phyloP scores from a whole-genome alignment of 2,329 filamentous ascomycete genomes.

The Fusarium temperatum region DNA sequence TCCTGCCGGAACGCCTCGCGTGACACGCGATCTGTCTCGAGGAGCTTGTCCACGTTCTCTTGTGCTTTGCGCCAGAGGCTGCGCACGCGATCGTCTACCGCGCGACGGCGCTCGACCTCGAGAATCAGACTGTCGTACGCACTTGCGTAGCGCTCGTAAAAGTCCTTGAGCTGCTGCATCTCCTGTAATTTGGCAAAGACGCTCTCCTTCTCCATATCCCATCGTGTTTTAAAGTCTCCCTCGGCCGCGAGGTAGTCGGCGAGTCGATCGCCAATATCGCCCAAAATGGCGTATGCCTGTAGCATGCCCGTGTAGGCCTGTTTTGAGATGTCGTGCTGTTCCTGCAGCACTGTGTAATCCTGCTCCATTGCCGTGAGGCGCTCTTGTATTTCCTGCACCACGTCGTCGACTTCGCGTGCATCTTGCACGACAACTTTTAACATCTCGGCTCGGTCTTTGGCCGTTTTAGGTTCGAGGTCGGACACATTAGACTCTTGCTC shows the following conservation, averaged over 20 bases:
- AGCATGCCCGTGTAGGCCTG: constrained; percentile 66
- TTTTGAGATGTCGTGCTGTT: constrained; percentile 63
- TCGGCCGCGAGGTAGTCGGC: constrained; percentile 72
- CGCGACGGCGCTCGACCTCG: constrained; percentile 80
- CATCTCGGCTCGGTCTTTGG: constrained; percentile 83
- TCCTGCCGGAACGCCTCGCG: constrained; percentile 83
- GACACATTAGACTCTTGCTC: constrained; percentile 62
- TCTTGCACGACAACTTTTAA: constrained; percentile 81
- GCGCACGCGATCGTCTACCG: constrained; percentile 77
- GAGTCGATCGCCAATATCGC: constrained; percentile 72
- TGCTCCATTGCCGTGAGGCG: constrained; percentile 80
- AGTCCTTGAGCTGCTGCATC: constrained; percentile 78
- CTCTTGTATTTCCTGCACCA: constrained; percentile 76
- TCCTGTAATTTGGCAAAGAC: constrained; percentile 77
- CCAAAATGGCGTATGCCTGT: constrained; percentile 71
- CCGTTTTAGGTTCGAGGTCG: constrained; percentile 74
- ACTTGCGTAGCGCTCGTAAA: constrained; percentile 86
- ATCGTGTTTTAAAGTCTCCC: constrained; percentile 70
- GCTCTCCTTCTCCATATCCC: constrained; percentile 77
- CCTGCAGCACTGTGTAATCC: constrained; percentile 69
- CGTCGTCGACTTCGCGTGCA: constrained; percentile 71
- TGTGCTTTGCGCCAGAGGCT: constrained; percentile 80
- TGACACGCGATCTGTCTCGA: constrained; percentile 75
- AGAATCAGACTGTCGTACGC: constrained; percentile 87
- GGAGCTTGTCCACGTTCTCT: constrained; percentile 78